These are phyloP conservation scores for Fragilaria radians DNA, from an alignment of 108 stramenopile genomes.

Conservation along the genomic window DNA sequence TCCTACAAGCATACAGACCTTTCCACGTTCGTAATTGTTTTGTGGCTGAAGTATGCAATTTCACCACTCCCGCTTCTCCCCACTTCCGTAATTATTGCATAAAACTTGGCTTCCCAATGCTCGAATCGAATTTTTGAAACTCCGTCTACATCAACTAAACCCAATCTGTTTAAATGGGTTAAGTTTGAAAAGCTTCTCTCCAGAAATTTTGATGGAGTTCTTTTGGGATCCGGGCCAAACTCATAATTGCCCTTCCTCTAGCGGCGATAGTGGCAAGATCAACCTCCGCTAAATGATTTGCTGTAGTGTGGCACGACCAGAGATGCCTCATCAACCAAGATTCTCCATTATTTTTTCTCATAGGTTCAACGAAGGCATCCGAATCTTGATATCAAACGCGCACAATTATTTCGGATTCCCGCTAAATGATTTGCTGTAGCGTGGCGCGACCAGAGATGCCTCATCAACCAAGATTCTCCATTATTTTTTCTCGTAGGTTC, in stretches of 20 bases:
- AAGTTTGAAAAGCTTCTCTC: too few relatives aligned
- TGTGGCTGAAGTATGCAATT: not conserved
- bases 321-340: too few relatives aligned
- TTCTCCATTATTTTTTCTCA: too few relatives aligned
- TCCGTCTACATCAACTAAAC: constrained; percentile 8
- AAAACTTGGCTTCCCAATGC: constrained; percentile 10
- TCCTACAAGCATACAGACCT: constrained; percentile 19
- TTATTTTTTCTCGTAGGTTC: too few relatives aligned
- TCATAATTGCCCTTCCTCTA: constrained; percentile 5
- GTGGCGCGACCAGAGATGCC: constrained; percentile 9
- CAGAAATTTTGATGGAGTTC: not conserved
- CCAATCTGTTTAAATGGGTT: constrained; percentile 13
- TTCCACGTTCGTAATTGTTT: constrained; percentile 13
- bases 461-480: too few relatives aligned
- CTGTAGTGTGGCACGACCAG: constrained; percentile 7
- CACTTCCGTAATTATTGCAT: constrained; percentile 5
- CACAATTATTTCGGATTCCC: too few relatives aligned
- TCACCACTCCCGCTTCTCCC: too few relatives aligned
- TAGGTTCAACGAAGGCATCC: too few relatives aligned
- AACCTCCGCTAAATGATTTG: constrained; percentile 20
- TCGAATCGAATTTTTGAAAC: too few relatives aligned
- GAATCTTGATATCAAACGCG: too few relatives aligned
- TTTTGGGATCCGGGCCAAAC: constrained; percentile 1
- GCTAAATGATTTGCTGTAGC: constrained; percentile 19
- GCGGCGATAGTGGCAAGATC: constrained; percentile 12